These are phyloP conservation scores for Acanthamoeba sp. DNA, from an alignment of 208 protist species.

Conservation along the genomic window DNA sequence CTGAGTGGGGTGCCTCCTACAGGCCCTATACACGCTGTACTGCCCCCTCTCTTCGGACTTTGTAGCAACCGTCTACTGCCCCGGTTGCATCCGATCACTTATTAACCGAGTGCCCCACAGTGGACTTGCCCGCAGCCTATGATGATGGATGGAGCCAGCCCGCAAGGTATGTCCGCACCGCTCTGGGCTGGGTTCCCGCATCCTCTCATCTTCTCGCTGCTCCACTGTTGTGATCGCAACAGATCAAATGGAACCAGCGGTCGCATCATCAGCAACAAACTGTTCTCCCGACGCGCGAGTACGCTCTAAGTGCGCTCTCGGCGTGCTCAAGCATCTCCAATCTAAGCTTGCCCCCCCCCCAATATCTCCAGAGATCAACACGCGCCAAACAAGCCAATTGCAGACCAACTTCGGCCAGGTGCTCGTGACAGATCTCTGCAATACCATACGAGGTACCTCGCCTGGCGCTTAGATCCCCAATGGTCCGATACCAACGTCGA, in stretches of 20 bases:
- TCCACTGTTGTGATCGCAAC: not conserved
- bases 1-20: not conserved
- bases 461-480: too few relatives aligned
- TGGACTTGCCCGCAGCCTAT: not conserved
- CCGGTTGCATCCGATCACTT: not conserved
- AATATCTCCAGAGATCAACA: not conserved
- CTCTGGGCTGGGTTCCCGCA: too few relatives aligned
- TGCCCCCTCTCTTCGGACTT: not conserved
- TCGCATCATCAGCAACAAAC: conserved; percentile 18
- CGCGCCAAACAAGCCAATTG: not conserved
- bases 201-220: not conserved
- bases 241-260: conserved; percentile 5
- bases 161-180: not conserved
- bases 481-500: too few relatives aligned
- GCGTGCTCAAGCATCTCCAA: too few relatives aligned
- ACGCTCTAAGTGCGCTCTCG: not conserved
- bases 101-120: not conserved
- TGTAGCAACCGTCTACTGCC: too few relatives aligned
- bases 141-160: not conserved
- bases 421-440: not conserved
- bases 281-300: conserved; percentile 24
- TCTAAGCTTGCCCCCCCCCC: too few relatives aligned
- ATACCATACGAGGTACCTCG: not conserved
- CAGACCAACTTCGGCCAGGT: not conserved
- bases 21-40: not conserved